Percentiles rank a stretch among this genome's conserved stretches.
Conservation (phyloP, 192 early-diverging fungal genomes). For the Coemansia sp. region DNA sequence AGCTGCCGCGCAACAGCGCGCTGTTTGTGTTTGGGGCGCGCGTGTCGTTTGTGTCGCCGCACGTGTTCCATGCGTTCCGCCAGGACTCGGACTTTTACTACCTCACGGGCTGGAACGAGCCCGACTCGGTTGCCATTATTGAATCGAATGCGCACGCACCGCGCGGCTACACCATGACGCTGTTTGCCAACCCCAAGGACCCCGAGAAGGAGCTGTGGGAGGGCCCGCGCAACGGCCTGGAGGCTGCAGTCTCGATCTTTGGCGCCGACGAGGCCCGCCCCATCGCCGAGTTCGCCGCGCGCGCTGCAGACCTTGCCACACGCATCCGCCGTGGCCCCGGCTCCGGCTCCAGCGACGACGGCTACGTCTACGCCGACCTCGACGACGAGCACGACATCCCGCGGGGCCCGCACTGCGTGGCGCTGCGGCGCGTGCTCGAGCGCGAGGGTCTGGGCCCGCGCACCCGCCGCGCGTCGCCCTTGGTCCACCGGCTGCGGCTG, state of each 20-base stretch:
- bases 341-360: slow-evolving; percentile 2
- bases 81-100: slow-evolving; percentile 92
- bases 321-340: slow-evolving; percentile 3
- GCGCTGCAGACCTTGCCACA: slow-evolving; percentile 12
- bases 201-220: slow-evolving; percentile 84
- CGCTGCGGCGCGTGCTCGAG: slow-evolving; percentile 10
- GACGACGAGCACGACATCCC: slow-evolving; percentile 21
- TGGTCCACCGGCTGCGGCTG: slow-evolving; percentile 70
- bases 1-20: slow-evolving; percentile 61
- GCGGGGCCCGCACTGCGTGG: slow-evolving; percentile 23
- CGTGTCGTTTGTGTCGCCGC: slow-evolving; percentile 80
- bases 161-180: slow-evolving; percentile 72
- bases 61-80: slow-evolving; percentile 92
- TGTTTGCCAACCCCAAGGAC: slow-evolving; percentile 84
- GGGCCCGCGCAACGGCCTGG: slow-evolving; percentile 79
- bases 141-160: slow-evolving; percentile 46
- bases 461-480: slow-evolving; percentile 53
- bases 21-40: slow-evolving; percentile 70
- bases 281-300: slow-evolving; percentile 16
- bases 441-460: slow-evolving; percentile 20
- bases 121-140: slow-evolving; percentile 71
- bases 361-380: slow-evolving; percentile 22
- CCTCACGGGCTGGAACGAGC: slow-evolving; percentile 88
- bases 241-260: slow-evolving; percentile 70
- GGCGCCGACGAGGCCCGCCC: slow-evolving; percentile 71